phyloP scores from a whole-genome alignment of 202 grass and related monocot species.

The Alloteropsis angusta region DNA sequence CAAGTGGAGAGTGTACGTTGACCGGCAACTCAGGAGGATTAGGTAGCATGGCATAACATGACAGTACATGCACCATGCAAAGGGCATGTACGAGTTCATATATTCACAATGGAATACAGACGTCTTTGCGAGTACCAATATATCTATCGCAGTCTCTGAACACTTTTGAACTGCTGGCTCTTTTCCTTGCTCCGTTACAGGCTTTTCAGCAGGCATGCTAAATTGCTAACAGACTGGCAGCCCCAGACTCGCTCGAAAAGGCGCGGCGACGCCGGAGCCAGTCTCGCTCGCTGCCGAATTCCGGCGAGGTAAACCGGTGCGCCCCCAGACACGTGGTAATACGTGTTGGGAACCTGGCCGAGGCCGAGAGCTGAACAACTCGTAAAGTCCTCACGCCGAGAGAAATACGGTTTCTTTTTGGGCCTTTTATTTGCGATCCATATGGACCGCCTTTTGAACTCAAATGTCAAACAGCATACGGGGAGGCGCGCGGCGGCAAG shows the following conservation, averaged over 20 bases:
- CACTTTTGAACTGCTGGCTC: neutral
- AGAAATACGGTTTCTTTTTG: neutral
- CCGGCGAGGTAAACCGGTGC: neutral
- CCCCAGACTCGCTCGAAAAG: neutral
- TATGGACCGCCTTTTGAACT: slow-evolving; percentile 21
- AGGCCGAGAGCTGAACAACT: neutral
- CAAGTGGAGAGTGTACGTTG: slow-evolving; percentile 17
- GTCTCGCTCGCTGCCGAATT: slow-evolving; percentile 37
- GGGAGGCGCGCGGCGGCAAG: neutral
- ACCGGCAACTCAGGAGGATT: slow-evolving; percentile 11
- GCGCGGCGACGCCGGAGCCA: slow-evolving; percentile 5
- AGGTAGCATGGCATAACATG: slow-evolving; percentile 39
- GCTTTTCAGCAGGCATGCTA: neutral
- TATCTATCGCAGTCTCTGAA: neutral
- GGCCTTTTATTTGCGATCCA: neutral
- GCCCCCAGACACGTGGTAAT: neutral
- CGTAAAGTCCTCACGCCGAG: neutral
- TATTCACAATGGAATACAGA: neutral
- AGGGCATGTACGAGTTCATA: neutral
- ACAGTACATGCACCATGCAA: slow-evolving; percentile 18
- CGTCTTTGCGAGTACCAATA: slow-evolving; percentile 11
- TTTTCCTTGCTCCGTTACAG: neutral
- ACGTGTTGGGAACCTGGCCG: neutral
- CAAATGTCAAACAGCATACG: slow-evolving; percentile 30
- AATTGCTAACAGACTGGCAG: neutral